Evolutionary conservation across 2,329 filamentous ascomycete genomes (phyloP), one percentile per base, ranked within the genome.

Genomic region (Microthyrium microscopicum): DNA sequence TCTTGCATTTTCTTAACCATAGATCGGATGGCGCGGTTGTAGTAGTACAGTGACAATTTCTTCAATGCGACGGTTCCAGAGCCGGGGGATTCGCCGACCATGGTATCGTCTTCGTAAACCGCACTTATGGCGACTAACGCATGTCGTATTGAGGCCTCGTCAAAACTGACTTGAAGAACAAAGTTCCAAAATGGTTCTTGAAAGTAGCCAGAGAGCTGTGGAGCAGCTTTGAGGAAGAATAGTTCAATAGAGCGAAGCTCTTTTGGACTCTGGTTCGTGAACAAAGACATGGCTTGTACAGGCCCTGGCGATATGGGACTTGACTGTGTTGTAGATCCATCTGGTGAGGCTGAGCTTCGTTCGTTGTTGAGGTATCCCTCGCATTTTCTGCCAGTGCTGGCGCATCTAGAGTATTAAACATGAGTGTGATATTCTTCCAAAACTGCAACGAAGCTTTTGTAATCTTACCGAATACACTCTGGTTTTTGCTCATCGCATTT

Each of bases 361-460:
- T n/a, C n/a, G n/a, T n/a, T n/a, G n/a, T n/a, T n/a, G n/a, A n/a
- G n/a, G n/a, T 38, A 38, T 13, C 36, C 36, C 18, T 38, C 36
- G 28, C 36, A 38, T 19, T 31, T 31, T 19, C 36, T 15, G 7
- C 36, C 36, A 3, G 36, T 38, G 9, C 17, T 38, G 6, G 20
- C 19, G 27, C 36, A 38, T 31, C 21, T 15, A 9, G 9, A 26
- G 22, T 9, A 26, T 26, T 12, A 26, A 26, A 12, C 12, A 9
- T 12, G 9, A 12, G 12, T 9, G 12, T 9, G 12, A 12, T 12
- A 12, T 9, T 9, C 22, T 9, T 9, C 22, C 22, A 26, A 26
- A 26, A 26, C 12, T 9, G 22, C 22, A 26, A 12, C 22, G 12
- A 26, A 9, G 12, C 9, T 9, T 12, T 26, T 26, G 22, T 9